phyloP scores from a whole-genome alignment of 2,329 filamentous ascomycete species.

The Talaromyces pinophilus region DNA sequence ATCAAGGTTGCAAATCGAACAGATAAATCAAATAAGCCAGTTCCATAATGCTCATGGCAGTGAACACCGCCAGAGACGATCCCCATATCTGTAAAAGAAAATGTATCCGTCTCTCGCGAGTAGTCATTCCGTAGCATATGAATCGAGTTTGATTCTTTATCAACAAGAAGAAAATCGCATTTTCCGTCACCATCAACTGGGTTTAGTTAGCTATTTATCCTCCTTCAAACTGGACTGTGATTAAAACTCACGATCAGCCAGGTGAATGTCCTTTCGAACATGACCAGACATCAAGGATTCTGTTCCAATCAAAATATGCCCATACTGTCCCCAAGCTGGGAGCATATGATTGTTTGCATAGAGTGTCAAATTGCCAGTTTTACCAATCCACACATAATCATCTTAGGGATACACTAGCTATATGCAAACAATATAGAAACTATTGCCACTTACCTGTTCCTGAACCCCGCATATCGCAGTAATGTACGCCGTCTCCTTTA shows the following conservation, averaged over 20 bases:
- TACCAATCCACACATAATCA: conserved; percentile 6
- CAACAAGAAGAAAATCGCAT: conserved; percentile 6
- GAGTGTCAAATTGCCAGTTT: neutral
- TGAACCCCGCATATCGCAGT: neutral
- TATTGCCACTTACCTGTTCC: neutral
- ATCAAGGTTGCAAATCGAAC: conserved; percentile 6
- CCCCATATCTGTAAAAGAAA: conserved; percentile 3
- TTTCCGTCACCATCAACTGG: conserved; percentile 2
- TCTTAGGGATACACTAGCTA: neutral
- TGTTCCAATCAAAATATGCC: neutral
- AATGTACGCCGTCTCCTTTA: neutral
- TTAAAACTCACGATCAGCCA: conserved; percentile 2
- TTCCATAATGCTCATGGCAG: neutral
- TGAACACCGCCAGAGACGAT: neutral
- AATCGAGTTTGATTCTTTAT: conserved; percentile 2
- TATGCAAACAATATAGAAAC: too few relatives aligned
- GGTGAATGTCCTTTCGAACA: conserved; percentile 9
- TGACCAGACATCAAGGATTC: too few relatives aligned
- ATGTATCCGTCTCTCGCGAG: neutral
- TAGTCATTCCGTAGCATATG: conserved; percentile 7
- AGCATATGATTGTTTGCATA: conserved; percentile 9
- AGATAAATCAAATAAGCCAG: neutral
- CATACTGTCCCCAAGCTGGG: conserved; percentile 9
- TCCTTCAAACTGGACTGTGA: neutral
- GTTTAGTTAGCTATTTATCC: neutral